phyloP scores from a whole-genome alignment of 257 asterid species.

The Cordia subcordata region DNA sequence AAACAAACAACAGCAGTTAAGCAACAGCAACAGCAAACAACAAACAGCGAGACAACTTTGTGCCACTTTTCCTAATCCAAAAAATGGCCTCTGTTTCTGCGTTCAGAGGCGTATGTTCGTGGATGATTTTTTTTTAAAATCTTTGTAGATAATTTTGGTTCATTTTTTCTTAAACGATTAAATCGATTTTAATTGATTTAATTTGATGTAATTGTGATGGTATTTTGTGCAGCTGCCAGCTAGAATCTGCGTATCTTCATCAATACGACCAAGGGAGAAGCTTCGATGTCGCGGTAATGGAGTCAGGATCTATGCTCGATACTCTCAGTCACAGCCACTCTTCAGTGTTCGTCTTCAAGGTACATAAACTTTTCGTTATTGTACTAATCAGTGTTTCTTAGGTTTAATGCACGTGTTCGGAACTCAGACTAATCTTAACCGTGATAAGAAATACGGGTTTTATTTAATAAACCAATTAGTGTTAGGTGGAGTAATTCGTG shows the following conservation, averaged over 20 bases:
- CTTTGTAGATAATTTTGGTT: no score
- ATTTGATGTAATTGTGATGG: not conserved
- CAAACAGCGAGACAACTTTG: not conserved
- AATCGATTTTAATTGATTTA: no score
- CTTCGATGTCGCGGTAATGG: slow-evolving; percentile 21
- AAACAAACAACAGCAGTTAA: no score
- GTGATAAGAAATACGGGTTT: no score
- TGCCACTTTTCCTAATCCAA: not conserved
- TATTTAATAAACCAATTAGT: no score
- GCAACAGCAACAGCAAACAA: not conserved
- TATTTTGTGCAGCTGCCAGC: slow-evolving; percentile 46
- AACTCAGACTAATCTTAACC: no score
- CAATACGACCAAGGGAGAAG: slow-evolving; percentile 29
- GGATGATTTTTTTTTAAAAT: no score
- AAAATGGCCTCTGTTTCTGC: slow-evolving; percentile 65
- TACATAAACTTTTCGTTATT: not conserved
- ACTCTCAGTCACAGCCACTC: slow-evolving; percentile 71
- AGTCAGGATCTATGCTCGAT: slow-evolving; percentile 45
- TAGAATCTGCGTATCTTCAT: slow-evolving; percentile 19
- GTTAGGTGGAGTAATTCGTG: no score
- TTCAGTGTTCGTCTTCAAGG: slow-evolving; percentile 89
- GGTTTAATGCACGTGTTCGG: not conserved
- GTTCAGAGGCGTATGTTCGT: slow-evolving; percentile 32
- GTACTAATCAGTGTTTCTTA: not conserved
- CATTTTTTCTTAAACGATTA: no score